These are phyloP conservation scores for Trichosporon inkin DNA, from an alignment of 1,284 basidiomycete species.

Conservation along the genomic window DNA sequence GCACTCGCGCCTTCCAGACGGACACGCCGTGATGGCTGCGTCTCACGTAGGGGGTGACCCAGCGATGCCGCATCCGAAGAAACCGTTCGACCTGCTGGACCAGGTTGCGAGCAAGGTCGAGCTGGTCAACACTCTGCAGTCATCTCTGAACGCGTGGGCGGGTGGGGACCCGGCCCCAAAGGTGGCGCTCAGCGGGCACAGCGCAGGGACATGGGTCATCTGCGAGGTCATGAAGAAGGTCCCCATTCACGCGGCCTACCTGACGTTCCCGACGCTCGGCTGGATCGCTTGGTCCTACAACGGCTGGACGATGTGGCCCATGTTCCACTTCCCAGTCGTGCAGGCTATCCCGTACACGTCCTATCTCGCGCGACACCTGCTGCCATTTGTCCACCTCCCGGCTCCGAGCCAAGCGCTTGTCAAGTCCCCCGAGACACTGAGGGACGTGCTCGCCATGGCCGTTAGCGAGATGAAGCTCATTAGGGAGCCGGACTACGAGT, in stretches of 20 bases:
- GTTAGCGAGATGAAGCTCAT: slow-evolving; percentile 46
- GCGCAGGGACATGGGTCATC: slow-evolving; percentile 44
- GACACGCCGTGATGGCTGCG: slow-evolving; percentile 42
- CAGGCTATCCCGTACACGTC: slow-evolving; percentile 27
- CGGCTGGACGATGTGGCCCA: slow-evolving; percentile 45
- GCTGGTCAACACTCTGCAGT: slow-evolving; percentile 29
- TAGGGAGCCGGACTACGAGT: slow-evolving; percentile 38
- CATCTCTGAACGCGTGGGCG: slow-evolving; percentile 31
- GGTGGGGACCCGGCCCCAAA: slow-evolving; percentile 15
- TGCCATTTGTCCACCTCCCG: slow-evolving; percentile 32
- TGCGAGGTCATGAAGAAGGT: slow-evolving; percentile 38
- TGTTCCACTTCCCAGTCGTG: slow-evolving; percentile 40
- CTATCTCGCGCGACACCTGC: slow-evolving; percentile 27
- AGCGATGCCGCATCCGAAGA: slow-evolving; percentile 18
- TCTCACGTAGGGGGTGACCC: slow-evolving; percentile 49
- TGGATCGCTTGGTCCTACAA: slow-evolving; percentile 46
- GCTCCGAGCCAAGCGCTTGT: slow-evolving; percentile 38
- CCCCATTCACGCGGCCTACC: slow-evolving; percentile 28
- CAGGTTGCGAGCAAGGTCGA: slow-evolving; percentile 47
- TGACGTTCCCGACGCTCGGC: slow-evolving; percentile 43
- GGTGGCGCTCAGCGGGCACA: slow-evolving; percentile 45
- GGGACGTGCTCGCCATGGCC: slow-evolving; percentile 40
- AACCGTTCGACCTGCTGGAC: slow-evolving; percentile 34
- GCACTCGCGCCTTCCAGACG: slow-evolving; percentile 36
- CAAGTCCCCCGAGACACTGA: slow-evolving; percentile 34